Evolutionary conservation across 495 filamentous ascomycete species (phyloP).

Genomic region (Aspergillus haitiensis): DNA sequence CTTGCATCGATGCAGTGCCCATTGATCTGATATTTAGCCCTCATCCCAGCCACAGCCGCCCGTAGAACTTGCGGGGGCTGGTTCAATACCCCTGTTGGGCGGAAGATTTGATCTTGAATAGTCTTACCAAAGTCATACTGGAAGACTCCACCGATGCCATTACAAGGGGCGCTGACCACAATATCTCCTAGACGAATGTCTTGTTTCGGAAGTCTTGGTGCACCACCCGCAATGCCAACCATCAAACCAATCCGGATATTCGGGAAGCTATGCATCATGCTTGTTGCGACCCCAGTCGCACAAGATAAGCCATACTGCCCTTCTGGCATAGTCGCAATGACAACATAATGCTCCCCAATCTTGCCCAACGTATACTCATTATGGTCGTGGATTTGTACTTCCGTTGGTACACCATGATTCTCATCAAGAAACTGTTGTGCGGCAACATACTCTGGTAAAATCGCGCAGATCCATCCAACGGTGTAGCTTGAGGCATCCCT

Average conservation of each 20-base stretch:
- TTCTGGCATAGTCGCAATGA: slow-evolving; percentile 36
- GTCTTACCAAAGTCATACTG: neutral
- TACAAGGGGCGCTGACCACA: neutral
- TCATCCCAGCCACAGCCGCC: neutral
- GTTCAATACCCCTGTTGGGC: neutral
- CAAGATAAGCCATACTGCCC: slow-evolving; percentile 42
- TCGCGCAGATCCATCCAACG: slow-evolving; percentile 52
- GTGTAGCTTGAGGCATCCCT: neutral
- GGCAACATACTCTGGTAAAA: slow-evolving; percentile 44
- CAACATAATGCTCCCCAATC: slow-evolving; percentile 46
- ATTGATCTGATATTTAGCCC: neutral
- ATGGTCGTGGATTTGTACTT: slow-evolving; percentile 25
- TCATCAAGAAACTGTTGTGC: slow-evolving; percentile 50
- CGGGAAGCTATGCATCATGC: slow-evolving; percentile 45
- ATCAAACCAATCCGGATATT: slow-evolving; percentile 24
- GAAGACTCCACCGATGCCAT: slow-evolving; percentile 6
- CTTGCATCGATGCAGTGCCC: neutral
- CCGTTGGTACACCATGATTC: slow-evolving; percentile 32
- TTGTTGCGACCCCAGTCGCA: slow-evolving; percentile 38
- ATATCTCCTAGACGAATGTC: too few relatives aligned
- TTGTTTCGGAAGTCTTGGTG: neutral
- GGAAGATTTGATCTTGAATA: neutral
- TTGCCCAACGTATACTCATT: slow-evolving; percentile 45
- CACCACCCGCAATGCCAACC: slow-evolving; percentile 9
- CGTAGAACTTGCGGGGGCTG: neutral